Conservation (phyloP, 176 grass and related monocot species). For the Miscanthus lutarioriparius region DNA sequence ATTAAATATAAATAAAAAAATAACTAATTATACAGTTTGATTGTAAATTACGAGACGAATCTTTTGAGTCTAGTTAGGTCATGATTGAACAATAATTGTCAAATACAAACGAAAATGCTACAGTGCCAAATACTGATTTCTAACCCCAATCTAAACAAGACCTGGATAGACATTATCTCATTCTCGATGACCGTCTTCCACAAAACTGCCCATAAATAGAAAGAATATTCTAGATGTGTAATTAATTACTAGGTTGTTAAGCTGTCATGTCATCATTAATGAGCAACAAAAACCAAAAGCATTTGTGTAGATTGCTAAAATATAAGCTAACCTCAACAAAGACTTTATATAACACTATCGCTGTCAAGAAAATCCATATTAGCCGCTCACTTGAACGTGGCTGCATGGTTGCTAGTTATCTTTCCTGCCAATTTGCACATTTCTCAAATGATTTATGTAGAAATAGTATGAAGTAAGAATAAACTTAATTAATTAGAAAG, state of each 20-base stretch:
- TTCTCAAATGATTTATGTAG: not conserved
- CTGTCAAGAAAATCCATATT: not conserved
- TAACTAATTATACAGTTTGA: too few relatives aligned
- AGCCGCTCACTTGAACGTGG: not conserved
- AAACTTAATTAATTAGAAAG: not conserved
- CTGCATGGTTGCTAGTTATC: not conserved
- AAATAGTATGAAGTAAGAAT: not conserved
- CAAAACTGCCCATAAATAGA: not conserved
- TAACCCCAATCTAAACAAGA: too few relatives aligned
- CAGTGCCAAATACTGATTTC: too few relatives aligned
- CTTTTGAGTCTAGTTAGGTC: too few relatives aligned
- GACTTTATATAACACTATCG: not conserved
- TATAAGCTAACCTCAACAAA: not conserved
- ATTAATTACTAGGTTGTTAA: slow-evolving; percentile 24
- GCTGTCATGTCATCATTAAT: slow-evolving; percentile 13
- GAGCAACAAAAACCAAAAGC: slow-evolving; percentile 29
- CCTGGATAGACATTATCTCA: not conserved
- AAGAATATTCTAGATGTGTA: not conserved
- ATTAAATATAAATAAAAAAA: too few relatives aligned
- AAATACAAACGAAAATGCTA: too few relatives aligned
- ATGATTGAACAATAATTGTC: too few relatives aligned
- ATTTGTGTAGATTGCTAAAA: not conserved
- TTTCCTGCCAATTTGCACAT: not conserved
- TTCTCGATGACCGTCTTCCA: not conserved
- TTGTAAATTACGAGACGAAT: too few relatives aligned